Conservation (phyloP, 1,139 yeast genomes). For the Spencermartinsiella ligniputridi region DNA sequence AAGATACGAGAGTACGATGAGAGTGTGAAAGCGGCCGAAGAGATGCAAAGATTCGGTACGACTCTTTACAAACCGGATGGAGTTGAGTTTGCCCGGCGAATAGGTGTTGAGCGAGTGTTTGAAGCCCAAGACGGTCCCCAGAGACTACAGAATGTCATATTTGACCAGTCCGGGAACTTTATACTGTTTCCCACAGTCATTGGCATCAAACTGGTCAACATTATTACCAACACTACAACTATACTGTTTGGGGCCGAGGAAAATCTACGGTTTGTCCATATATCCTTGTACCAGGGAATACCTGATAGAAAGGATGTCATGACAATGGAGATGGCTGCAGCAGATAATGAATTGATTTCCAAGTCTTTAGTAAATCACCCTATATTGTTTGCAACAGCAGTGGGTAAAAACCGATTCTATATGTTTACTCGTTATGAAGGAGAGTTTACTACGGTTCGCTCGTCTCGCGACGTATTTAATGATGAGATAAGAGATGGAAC, state of each 20-base stretch:
- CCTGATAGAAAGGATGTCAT: conserved; percentile 20
- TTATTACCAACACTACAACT: conserved; percentile 31
- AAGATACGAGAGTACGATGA: conserved; percentile 36
- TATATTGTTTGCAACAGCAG: conserved; percentile 36
- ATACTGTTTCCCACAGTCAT: conserved; percentile 34
- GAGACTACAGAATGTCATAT: conserved; percentile 23
- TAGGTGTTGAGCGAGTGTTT: conserved; percentile 31
- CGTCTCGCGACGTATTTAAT: conserved; percentile 25
- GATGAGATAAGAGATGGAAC: neutral
- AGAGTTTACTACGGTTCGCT: conserved; percentile 15
- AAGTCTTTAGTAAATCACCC: conserved; percentile 36
- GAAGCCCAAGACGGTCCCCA: conserved; percentile 13
- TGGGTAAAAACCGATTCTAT: conserved; percentile 33
- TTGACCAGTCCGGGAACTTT: conserved; percentile 38
- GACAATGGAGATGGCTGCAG: conserved; percentile 39
- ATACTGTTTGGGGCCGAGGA: conserved; percentile 37
- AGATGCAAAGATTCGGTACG: conserved; percentile 29
- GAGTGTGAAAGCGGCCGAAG: conserved; percentile 26
- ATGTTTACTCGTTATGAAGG: conserved; percentile 31
- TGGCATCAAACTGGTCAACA: conserved; percentile 38
- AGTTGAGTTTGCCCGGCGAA: conserved; percentile 30
- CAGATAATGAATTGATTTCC: conserved; percentile 37
- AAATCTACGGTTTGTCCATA: conserved; percentile 27
- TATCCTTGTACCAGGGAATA: conserved; percentile 33
- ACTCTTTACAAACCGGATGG: conserved; percentile 25